A percentile compares a stretch with the other conserved stretches of the same genome.
These are phyloP conservation scores for Candida sp. DNA, from an alignment of 1,139 yeast genomes.

Conservation along the genomic window DNA sequence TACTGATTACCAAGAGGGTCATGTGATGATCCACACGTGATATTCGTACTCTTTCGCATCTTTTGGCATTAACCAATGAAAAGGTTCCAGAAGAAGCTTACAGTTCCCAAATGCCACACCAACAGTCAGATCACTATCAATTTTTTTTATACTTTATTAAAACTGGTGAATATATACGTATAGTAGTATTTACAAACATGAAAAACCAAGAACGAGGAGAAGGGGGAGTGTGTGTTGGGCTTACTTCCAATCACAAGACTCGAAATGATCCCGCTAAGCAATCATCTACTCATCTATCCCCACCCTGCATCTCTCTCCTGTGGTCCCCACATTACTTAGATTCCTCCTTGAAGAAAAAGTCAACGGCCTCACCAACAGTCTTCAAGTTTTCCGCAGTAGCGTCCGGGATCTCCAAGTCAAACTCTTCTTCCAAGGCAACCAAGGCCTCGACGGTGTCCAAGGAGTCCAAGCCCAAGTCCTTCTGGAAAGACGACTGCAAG, in stretches of 20 bases:
- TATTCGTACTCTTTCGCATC: background rate
- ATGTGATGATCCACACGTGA: background rate
- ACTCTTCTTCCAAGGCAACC: constrained; percentile 76
- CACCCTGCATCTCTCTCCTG: too few relatives aligned
- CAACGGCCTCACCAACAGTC: constrained; percentile 71
- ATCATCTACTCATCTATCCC: background rate
- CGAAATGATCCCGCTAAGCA: too few relatives aligned
- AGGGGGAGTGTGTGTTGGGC: background rate
- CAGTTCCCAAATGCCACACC: background rate
- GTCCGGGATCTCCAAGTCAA: constrained; percentile 73
- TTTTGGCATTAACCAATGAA: background rate
- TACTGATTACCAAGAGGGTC: background rate
- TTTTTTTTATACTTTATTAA: background rate
- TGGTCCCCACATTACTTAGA: constrained; percentile 14
- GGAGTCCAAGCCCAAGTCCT: constrained; percentile 73
- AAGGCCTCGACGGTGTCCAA: constrained; percentile 73
- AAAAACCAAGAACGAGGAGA: background rate
- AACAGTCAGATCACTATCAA: background rate
- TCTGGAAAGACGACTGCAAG: constrained; percentile 55
- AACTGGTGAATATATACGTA: background rate
- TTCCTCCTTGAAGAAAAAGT: constrained; percentile 58
- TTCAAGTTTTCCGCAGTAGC: constrained; percentile 70
- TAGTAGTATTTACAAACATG: background rate
- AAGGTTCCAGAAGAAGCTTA: constrained; percentile 1
- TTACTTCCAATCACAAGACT: background rate